These are phyloP conservation scores for Phialophora verrucosa DNA, from an alignment of 2,329 filamentous ascomycete genomes.

Conservation along the genomic window DNA sequence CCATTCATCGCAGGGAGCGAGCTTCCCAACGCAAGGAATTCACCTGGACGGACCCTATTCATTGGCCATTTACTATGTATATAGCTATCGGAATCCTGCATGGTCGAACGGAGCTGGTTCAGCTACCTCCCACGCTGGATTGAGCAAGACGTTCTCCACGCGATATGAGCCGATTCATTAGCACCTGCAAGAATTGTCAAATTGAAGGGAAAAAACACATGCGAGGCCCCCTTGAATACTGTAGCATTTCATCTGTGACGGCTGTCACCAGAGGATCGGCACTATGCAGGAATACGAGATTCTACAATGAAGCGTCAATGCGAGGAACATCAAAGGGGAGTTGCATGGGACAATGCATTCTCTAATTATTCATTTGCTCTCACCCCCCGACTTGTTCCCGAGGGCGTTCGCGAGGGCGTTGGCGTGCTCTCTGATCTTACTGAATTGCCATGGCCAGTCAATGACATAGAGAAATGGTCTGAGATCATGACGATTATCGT, in stretches of 20 bases:
- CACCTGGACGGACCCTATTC: background rate
- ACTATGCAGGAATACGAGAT: background rate
- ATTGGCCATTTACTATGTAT: no score
- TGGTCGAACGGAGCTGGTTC: background rate
- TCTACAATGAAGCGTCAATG: background rate
- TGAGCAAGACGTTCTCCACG: background rate
- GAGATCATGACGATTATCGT: slow-evolving; percentile 65
- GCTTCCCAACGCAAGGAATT: background rate
- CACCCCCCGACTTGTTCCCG: background rate
- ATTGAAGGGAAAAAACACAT: no score
- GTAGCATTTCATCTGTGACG: background rate
- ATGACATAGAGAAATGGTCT: slow-evolving; percentile 58
- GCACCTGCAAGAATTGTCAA: background rate
- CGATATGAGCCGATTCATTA: background rate
- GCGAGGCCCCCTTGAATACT: background rate
- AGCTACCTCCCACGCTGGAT: background rate
- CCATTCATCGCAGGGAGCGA: background rate
- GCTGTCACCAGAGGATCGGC: background rate
- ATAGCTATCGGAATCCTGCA: background rate
- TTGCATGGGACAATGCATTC: background rate
- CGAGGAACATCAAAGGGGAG: background rate
- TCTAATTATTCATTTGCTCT: background rate
- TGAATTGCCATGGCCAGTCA: slow-evolving; percentile 12
- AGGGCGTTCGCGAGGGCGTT: background rate
- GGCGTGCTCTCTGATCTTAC: slow-evolving; percentile 12